phyloP scores from a whole-genome alignment of 768 basidiomycete species.

The Leccinum variicolor region DNA sequence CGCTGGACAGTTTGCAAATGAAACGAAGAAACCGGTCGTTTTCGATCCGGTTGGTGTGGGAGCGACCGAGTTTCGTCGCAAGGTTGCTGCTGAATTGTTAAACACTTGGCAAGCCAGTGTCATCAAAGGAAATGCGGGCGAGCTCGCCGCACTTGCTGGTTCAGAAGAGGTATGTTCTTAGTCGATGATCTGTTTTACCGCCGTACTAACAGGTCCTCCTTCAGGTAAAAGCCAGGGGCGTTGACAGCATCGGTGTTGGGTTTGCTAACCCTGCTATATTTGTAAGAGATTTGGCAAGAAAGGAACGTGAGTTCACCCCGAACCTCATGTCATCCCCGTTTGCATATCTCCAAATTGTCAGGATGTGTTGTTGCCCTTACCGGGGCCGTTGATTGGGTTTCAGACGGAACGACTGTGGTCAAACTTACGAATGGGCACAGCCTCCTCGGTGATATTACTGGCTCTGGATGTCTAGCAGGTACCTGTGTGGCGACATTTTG shows the following conservation, averaged over 20 bases:
- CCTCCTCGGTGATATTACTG: constrained; percentile 78
- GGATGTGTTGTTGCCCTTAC: constrained; percentile 82
- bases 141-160: constrained; percentile 77
- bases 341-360: constrained; percentile 25
- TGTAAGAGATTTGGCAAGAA: constrained; percentile 64
- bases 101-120: constrained; percentile 81
- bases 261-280: constrained; percentile 74
- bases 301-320: constrained; percentile 57
- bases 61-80: constrained; percentile 69
- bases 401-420: constrained; percentile 73
- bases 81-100: constrained; percentile 56
- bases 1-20: constrained; percentile 70
- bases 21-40: constrained; percentile 68
- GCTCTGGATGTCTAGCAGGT: constrained; percentile 84
- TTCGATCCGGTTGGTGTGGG: constrained; percentile 94
- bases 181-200: background rate
- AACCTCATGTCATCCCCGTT: background rate
- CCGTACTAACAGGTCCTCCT: background rate
- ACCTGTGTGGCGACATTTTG: constrained; percentile 79
- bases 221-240: constrained; percentile 74
- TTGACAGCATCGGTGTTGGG: constrained; percentile 77
- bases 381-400: constrained; percentile 77
- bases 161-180: constrained; percentile 58
- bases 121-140: constrained; percentile 93
- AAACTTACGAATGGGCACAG: constrained; percentile 70